Evolutionary conservation across 371 early-diverging fungal species (phyloP).

Genomic region (Mucor velutinosus): DNA sequence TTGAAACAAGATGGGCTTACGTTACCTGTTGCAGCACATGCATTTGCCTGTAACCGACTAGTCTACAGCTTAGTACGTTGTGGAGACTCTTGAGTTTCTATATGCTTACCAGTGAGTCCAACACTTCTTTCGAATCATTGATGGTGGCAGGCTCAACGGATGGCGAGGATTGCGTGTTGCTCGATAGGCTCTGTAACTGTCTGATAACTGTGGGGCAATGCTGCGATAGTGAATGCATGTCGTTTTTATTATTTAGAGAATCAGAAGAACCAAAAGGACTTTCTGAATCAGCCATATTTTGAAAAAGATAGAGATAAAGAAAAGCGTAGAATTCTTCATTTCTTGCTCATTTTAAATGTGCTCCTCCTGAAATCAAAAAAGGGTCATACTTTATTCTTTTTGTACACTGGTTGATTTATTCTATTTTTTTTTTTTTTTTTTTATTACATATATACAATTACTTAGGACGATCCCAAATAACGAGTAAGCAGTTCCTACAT

Average conservation of each 20-base stretch:
- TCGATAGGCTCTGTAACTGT: neutral
- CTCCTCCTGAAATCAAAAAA: neutral
- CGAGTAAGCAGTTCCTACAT: slow-evolving; percentile 32
- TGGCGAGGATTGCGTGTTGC: slow-evolving; percentile 6
- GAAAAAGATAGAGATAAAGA: neutral
- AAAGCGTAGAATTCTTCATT: neutral
- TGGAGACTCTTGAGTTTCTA: neutral
- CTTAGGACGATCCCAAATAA: slow-evolving; percentile 26
- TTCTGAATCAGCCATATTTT: slow-evolving; percentile 12
- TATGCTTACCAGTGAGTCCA: slow-evolving; percentile 8
- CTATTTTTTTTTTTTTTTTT: neutral
- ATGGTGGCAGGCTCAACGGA: slow-evolving; percentile 19
- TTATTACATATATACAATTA: neutral
- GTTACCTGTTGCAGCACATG: slow-evolving; percentile 63
- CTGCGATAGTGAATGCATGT: neutral
- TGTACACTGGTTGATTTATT: neutral
- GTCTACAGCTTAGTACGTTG: neutral
- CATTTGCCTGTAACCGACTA: slow-evolving; percentile 43
- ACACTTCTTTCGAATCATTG: slow-evolving; percentile 11
- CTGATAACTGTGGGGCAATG: neutral
- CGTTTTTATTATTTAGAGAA: neutral
- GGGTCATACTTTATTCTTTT: neutral
- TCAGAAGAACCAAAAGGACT: slow-evolving; percentile 9
- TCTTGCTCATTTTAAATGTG: neutral
- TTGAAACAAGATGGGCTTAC: neutral